Conservation (phyloP, 2,329 filamentous ascomycete genomes). For the Botryotinia narcissicola region DNA sequence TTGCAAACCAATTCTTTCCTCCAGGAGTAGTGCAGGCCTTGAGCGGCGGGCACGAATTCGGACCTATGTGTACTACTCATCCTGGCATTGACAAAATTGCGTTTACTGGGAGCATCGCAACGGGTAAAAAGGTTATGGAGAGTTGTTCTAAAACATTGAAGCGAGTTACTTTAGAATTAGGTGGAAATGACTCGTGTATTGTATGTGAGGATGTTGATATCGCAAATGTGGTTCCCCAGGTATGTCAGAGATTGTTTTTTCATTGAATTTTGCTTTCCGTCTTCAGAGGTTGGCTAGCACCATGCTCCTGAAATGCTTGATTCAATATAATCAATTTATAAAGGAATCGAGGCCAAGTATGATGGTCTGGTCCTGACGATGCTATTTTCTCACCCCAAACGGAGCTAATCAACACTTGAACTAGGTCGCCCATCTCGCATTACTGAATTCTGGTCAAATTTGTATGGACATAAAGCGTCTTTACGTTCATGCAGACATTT, state of each 20-base stretch:
- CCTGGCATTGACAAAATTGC: slow-evolving; percentile 54
- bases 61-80: slow-evolving; percentile 54
- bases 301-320: too few species aligned
- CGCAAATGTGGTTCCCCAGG: slow-evolving; percentile 41
- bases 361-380: too few species aligned
- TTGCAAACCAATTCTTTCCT: slow-evolving; percentile 49
- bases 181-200: slow-evolving; percentile 55
- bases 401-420: not conserved
- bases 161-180: slow-evolving; percentile 41
- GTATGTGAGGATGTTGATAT: slow-evolving; percentile 52
- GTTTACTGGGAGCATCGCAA: slow-evolving; percentile 56
- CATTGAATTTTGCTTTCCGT: too few species aligned
- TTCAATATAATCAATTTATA: not conserved
- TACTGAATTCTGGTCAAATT: slow-evolving; percentile 50
- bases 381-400: not conserved
- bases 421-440: slow-evolving; percentile 46
- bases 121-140: slow-evolving; percentile 50
- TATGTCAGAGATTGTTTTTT: not conserved
- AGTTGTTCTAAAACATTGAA: slow-evolving; percentile 49
- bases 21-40: slow-evolving; percentile 50
- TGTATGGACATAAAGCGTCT: slow-evolving; percentile 57
- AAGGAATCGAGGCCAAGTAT: not conserved
- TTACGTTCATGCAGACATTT: slow-evolving; percentile 59
- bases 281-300: too few species aligned
- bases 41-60: slow-evolving; percentile 47